A percentile compares a stretch with the other conserved stretches of the same genome.
Conservation (phyloP, 2,329 filamentous ascomycete species). For the Claviceps arundinis region DNA sequence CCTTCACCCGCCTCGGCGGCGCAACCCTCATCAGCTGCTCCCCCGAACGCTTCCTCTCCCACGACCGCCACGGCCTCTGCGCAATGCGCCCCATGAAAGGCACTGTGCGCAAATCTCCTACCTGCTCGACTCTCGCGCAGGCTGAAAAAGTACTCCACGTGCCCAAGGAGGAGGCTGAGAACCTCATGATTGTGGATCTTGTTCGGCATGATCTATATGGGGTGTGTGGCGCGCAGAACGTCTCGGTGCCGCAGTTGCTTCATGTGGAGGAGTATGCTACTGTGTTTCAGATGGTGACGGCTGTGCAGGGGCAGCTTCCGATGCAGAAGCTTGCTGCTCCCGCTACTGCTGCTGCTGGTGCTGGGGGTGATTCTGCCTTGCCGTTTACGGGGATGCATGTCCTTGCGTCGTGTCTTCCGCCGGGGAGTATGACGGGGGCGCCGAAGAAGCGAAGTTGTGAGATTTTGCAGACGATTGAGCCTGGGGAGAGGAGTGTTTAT, state of each 20-base stretch:
- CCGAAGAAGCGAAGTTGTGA: conserved; percentile 90
- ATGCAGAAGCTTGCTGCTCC: conserved; percentile 5
- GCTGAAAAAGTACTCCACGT: conserved; percentile 62
- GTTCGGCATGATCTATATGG: conserved; percentile 87
- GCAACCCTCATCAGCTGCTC: conserved; percentile 70
- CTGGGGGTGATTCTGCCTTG: background rate
- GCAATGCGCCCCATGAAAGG: conserved; percentile 93
- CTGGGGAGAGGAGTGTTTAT: conserved; percentile 58
- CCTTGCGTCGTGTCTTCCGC: conserved; percentile 64
- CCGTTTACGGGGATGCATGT: conserved; percentile 56
- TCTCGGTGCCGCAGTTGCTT: conserved; percentile 66
- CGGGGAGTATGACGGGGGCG: conserved; percentile 92
- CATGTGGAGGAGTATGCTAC: conserved; percentile 82
- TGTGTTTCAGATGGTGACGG: conserved; percentile 83
- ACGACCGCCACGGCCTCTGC: conserved; percentile 39
- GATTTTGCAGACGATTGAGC: conserved; percentile 59
- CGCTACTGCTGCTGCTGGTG: background rate
- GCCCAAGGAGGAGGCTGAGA: conserved; percentile 87
- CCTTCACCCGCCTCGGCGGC: conserved; percentile 58
- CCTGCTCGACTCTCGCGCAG: conserved; percentile 52
- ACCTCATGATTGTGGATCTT: conserved; percentile 94
- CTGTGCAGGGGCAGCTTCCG: conserved; percentile 59
- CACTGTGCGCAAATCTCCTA: conserved; percentile 67
- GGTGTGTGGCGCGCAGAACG: conserved; percentile 63
- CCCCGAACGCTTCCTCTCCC: conserved; percentile 74